Percentiles rank a stretch among this genome's conserved stretches.
phyloP scores from a whole-genome alignment of 202 grass and related monocot genomes.

The Setaria viridis region DNA sequence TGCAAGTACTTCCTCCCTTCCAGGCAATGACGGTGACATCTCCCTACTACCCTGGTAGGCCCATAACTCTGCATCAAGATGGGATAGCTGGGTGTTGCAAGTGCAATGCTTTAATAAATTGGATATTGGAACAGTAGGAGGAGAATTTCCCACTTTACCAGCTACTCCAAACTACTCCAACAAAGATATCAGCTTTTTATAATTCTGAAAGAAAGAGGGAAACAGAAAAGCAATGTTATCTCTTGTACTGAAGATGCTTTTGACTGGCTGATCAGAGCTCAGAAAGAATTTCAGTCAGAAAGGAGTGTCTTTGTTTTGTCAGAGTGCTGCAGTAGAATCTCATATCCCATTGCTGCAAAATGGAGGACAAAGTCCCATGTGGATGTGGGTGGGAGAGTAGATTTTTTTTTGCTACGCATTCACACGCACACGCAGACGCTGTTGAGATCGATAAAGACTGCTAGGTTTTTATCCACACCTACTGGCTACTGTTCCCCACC shows the following conservation, averaged over 20 bases:
- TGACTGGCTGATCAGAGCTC: neutral
- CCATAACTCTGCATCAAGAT: constrained; percentile 17
- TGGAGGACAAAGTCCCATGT: neutral
- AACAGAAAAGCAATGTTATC: neutral
- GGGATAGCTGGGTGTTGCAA: constrained; percentile 26
- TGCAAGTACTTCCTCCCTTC: neutral
- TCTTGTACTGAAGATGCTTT: neutral
- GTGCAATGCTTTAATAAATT: neutral
- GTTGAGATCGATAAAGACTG: neutral
- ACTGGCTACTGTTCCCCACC: neutral
- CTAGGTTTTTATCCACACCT: neutral
- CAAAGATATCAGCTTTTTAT: neutral
- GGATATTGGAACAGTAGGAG: neutral
- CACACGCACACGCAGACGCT: neutral
- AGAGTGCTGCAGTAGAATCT: neutral
- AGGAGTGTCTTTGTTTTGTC: neutral
- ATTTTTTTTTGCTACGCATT: neutral
- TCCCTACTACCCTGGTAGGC: neutral
- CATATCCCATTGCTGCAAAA: neutral
- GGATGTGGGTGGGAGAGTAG: neutral
- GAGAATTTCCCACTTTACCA: neutral
- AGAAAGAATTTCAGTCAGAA: neutral
- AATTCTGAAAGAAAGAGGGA: neutral
- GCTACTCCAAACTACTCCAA: neutral
- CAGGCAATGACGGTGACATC: constrained; percentile 15